Base-by-base conservation (phyloP, 2,329 filamentous ascomycete genomes). In the Fusarium burgessii region DNA sequence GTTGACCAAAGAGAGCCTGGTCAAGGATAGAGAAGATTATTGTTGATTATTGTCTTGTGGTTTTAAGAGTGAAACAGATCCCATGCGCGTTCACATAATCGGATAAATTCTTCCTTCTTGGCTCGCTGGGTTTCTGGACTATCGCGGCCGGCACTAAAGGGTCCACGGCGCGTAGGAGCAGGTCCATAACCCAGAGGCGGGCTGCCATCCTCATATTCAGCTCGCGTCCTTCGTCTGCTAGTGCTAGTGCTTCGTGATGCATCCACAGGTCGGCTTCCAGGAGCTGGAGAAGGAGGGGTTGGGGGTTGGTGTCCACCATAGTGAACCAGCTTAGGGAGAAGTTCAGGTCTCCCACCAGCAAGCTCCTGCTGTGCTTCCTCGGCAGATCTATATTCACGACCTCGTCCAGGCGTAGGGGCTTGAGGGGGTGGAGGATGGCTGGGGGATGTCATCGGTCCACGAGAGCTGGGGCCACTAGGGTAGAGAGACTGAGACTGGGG, bases 271-370 rank as follows among this genome's bases (percentile, higher is more conserved):
- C 78, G 82, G 72, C 79, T 81, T 58, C 85, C 86, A 59, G 90
- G 85, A 78, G 91, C 86, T 17, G 92, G 93, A 46, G 94, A 97
- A 7, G 94, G 94, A 38, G 95, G 95, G 4, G 95, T 97, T 6
- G 95, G 95, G 42, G 95, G 95, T 80, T 97, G 95, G 78, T 97
- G 94, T 49, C 94, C 94, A 41, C 93, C 94, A 80, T 99, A 99
- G 82, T 98, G 96, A 17, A 99, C 93, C 62, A 98, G 90, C 81
- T 95, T 96, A 25, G 96, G 96, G 54, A 98, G 86, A 17, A 98
- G 86, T 64, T 99, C 96, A 62, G 97, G 92, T 62, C 96, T 90
- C n/a, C 96, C 96, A 54, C 94, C 95, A 8, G 95, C 91, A 68
- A 99, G 83, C 71, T 96, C 93, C 62, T 93, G 93, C 66, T 98